Base-by-base conservation (phyloP, 345 rosid genomes). In the Microcos paniculata region DNA sequence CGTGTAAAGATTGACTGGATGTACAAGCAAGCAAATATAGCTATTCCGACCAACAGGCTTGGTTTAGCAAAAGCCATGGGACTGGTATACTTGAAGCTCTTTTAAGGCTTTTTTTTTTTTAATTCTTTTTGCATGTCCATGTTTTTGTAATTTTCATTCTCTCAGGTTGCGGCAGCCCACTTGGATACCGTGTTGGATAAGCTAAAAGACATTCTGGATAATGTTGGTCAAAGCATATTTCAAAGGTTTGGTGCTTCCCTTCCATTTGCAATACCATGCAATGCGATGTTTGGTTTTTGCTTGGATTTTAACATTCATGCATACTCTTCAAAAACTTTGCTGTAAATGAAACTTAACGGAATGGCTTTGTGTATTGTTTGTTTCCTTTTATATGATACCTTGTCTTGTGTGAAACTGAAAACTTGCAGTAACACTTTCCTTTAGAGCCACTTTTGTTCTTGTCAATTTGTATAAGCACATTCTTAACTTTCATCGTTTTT, bases 1-100 rank as follows among this genome's bases (percentile, higher is more conserved):
- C 87, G 80, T 76, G 88, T 84, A 19, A 95, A 89, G 88, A 95
- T 95, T 80, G 92, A 88, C 74, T 91, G 89, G 97, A 95, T 95
- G 91, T 91, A 93, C 80, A 81, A 82, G 78, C 98, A 95, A 63
- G 91, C 98, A 65, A 88, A 91, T 76, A 95, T 93, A 53, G 63
- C 93, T 72, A 90, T 89, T 87, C 97, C 98, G 23, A 75, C 86
- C 78, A 95, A 95, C 77, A 90, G 98, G 82, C 98, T 93, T 84
- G 99, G 99, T 85, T 82, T 95, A 79, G 99, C 99, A 70, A 91
- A 95, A 85, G 99, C 96, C 74, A 95, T 95, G 88, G 99, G 99
- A 79, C 81, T 95, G 99, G 99, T 95, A 92, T 49, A 18, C 78
- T 67, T 78, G 42, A 55, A 62, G 51, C 70, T 79, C 11, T 21